Evolutionary conservation across 2,329 filamentous ascomycete species (phyloP).

Genomic region (Diplodia scrobiculata): DNA sequence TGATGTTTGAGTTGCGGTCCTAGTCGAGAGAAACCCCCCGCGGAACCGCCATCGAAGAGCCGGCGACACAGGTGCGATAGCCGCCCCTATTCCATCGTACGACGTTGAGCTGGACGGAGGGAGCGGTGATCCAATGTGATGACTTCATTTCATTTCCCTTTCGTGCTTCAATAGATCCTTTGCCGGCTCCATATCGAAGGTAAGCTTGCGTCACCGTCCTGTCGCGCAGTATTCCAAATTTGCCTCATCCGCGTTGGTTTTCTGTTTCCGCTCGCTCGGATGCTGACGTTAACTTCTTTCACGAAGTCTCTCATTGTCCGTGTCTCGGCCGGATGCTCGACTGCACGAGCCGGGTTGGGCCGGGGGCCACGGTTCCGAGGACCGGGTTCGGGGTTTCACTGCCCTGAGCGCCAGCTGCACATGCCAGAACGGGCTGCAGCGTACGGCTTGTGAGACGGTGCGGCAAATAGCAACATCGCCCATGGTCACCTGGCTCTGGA

Average conservation of each 20-base stretch:
- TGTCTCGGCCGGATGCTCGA: constrained; percentile 17
- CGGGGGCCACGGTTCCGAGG: constrained; percentile 1
- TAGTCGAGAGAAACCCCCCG: constrained; percentile 2
- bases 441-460: constrained; percentile 5
- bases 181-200: neutral
- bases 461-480: neutral
- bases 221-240: constrained; percentile 19
- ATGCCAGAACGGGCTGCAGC: constrained; percentile 13
- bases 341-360: constrained; percentile 4
- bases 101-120: neutral
- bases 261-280: neutral
- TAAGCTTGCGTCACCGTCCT: constrained; percentile 15
- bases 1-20: constrained; percentile 1
- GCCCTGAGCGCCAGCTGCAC: constrained; percentile 20
- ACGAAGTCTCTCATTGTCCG: constrained; percentile 3
- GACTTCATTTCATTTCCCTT: constrained; percentile 25
- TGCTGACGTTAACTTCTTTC: constrained; percentile 9
- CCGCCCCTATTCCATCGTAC: constrained; percentile 18
- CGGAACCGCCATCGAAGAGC: neutral
- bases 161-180: constrained; percentile 25
- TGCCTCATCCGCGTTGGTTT: neutral
- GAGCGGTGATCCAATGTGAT: constrained; percentile 2
- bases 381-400: constrained; percentile 7
- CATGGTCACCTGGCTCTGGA: neutral
- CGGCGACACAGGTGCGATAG: neutral